phyloP scores from a whole-genome alignment of 441 rosid genomes.

The Manihot esculenta region DNA sequence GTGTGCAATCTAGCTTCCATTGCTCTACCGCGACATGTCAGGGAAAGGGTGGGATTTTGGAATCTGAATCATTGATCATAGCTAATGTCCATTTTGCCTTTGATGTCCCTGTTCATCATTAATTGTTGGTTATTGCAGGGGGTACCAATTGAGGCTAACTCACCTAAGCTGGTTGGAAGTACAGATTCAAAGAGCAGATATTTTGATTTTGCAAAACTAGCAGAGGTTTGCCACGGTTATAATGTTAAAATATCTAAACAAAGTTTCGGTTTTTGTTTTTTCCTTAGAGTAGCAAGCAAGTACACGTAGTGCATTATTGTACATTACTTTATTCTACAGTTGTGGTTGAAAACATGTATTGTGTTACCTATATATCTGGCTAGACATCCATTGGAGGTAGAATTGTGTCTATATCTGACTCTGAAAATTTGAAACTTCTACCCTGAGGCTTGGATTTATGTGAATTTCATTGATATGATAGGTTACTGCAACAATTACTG shows the following conservation, averaged over 20 bases:
- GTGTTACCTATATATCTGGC: neutral
- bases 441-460: neutral
- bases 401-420: neutral
- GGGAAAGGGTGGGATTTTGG: slow-evolving; percentile 61
- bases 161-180: slow-evolving; percentile 65
- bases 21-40: slow-evolving; percentile 79
- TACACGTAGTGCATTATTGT: neutral
- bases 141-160: slow-evolving; percentile 48
- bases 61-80: slow-evolving; percentile 12
- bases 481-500: slow-evolving; percentile 56
- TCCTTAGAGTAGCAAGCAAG: slow-evolving; percentile 6
- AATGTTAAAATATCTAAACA: neutral
- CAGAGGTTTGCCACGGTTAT: slow-evolving; percentile 46
- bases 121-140: slow-evolving; percentile 36
- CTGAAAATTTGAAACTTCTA: neutral
- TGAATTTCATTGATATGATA: slow-evolving; percentile 17
- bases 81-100: neutral
- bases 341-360: neutral
- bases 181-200: slow-evolving; percentile 52
- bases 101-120: neutral
- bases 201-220: slow-evolving; percentile 68
- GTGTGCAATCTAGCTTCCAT: slow-evolving; percentile 93
- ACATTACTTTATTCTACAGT: neutral
- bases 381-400: neutral
- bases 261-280: neutral